Percentiles rank a stretch among this genome's conserved stretches.
phyloP scores from a whole-genome alignment of 1,284 basidiomycete species.

The Ceratobasidium sp. region DNA sequence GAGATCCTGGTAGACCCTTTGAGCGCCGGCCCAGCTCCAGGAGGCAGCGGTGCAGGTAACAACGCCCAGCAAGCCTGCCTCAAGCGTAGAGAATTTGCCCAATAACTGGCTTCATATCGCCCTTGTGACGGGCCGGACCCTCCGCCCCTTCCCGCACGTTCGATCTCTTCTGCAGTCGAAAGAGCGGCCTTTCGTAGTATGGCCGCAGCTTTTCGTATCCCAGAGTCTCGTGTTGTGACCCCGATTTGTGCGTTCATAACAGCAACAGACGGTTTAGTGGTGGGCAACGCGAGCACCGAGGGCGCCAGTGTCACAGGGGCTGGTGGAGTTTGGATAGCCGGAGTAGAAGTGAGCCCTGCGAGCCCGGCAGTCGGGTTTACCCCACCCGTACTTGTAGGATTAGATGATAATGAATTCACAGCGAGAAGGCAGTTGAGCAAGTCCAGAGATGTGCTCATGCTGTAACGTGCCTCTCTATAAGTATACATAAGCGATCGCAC shows the following conservation, averaged over 20 bases:
- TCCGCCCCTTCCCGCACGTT: slow-evolving; percentile 34
- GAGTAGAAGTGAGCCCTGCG: slow-evolving; percentile 13
- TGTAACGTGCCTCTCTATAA: slow-evolving; percentile 31
- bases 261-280: slow-evolving; percentile 27
- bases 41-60: slow-evolving; percentile 27
- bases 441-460: slow-evolving; percentile 34
- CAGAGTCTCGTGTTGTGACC: slow-evolving; percentile 37
- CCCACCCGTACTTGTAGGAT: not conserved
- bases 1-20: slow-evolving; percentile 30
- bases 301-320: slow-evolving; percentile 39
- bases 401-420: slow-evolving; percentile 15
- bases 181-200: slow-evolving; percentile 37
- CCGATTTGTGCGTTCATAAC: slow-evolving; percentile 43
- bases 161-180: slow-evolving; percentile 36
- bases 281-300: slow-evolving; percentile 2
- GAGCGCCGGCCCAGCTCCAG: slow-evolving; percentile 14
- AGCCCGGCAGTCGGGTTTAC: slow-evolving; percentile 31
- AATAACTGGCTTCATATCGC: slow-evolving; percentile 26
- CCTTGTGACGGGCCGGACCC: slow-evolving; percentile 12
- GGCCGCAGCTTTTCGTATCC: slow-evolving; percentile 37
- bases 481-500: not conserved
- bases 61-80: slow-evolving; percentile 42
- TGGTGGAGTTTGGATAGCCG: slow-evolving; percentile 22
- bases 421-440: slow-evolving; percentile 44
- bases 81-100: slow-evolving; percentile 37